Conservation (phyloP, 2,329 filamentous ascomycete species). For the Bipolaris victoriae region DNA sequence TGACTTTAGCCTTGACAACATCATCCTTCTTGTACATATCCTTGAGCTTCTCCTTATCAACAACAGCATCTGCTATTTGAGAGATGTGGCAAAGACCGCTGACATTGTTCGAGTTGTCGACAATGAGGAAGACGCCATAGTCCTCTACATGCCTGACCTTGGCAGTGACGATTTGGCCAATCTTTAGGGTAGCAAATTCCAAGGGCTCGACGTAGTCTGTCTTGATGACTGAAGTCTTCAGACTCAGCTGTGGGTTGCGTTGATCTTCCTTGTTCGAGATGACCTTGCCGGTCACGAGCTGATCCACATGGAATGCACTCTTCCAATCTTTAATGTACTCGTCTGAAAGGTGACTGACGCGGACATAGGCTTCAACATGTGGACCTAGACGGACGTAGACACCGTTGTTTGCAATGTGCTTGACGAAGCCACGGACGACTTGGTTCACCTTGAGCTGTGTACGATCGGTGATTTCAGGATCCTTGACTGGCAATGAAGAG, state of each 20-base stretch:
- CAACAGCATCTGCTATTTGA: slow-evolving; percentile 83
- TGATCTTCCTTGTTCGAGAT: slow-evolving; percentile 71
- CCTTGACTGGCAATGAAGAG: slow-evolving; percentile 79
- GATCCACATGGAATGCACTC: slow-evolving; percentile 81
- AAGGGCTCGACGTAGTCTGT: slow-evolving; percentile 75
- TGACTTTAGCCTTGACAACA: slow-evolving; percentile 86
- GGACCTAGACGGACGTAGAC: slow-evolving; percentile 85
- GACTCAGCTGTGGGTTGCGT: slow-evolving; percentile 79
- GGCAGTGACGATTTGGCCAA: slow-evolving; percentile 83
- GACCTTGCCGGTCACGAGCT: slow-evolving; percentile 88
- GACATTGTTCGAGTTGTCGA: slow-evolving; percentile 86
- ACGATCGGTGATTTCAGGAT: slow-evolving; percentile 75
- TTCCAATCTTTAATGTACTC: slow-evolving; percentile 96
- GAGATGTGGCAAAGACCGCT: slow-evolving; percentile 92
- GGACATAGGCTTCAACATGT: slow-evolving; percentile 79
- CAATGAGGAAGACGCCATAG: slow-evolving; percentile 90
- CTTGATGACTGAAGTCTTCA: slow-evolving; percentile 85
- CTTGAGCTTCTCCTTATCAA: slow-evolving; percentile 85
- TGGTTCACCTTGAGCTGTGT: slow-evolving; percentile 78
- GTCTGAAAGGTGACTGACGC: slow-evolving; percentile 88
- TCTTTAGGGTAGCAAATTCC: slow-evolving; percentile 77
- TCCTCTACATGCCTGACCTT: slow-evolving; percentile 93
- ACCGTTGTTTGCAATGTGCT: slow-evolving; percentile 86
- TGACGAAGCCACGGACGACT: slow-evolving; percentile 88
- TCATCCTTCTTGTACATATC: slow-evolving; percentile 92